Evolutionary conservation across 768 basidiomycete species (phyloP).

Genomic region (Amanita rubescens): DNA sequence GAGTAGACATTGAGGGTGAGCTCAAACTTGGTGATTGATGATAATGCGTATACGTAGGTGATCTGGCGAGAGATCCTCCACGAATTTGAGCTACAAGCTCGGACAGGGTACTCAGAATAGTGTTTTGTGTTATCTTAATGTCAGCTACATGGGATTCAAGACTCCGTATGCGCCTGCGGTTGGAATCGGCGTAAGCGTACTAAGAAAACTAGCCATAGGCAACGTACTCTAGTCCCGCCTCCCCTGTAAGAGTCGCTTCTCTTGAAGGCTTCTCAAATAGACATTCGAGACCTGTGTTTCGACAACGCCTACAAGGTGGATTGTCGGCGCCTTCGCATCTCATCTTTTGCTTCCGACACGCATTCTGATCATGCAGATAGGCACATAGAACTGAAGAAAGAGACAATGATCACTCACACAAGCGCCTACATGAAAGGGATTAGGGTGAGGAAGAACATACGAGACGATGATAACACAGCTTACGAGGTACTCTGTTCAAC

Average conservation of each 20-base stretch:
- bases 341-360: slow-evolving; percentile 96
- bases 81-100: slow-evolving; percentile 79
- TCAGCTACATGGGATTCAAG: slow-evolving; percentile 84
- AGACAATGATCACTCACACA: slow-evolving; percentile 46
- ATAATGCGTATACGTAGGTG: slow-evolving; percentile 54
- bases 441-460: slow-evolving; percentile 6
- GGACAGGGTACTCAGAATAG: slow-evolving; percentile 72
- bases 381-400: slow-evolving; percentile 9
- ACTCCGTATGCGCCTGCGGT: slow-evolving; percentile 75
- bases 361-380: slow-evolving; percentile 54
- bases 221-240: slow-evolving; percentile 83
- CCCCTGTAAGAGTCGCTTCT: slow-evolving; percentile 81
- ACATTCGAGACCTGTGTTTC: slow-evolving; percentile 85
- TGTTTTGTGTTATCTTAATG: slow-evolving; percentile 62
- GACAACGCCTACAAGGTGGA: slow-evolving; percentile 92
- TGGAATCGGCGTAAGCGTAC: slow-evolving; percentile 13
- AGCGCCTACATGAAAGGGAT: slow-evolving; percentile 46
- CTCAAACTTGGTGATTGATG: slow-evolving; percentile 63
- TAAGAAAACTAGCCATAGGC: slow-evolving; percentile 4
- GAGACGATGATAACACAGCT: slow-evolving; percentile 28
- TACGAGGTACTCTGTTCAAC: slow-evolving; percentile 82
- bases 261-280: slow-evolving; percentile 91
- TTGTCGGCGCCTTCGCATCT: slow-evolving; percentile 94
- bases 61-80: slow-evolving; percentile 44
- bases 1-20: slow-evolving; percentile 48